Conservation (phyloP, 768 basidiomycete species). For the Mycena alexandri region DNA sequence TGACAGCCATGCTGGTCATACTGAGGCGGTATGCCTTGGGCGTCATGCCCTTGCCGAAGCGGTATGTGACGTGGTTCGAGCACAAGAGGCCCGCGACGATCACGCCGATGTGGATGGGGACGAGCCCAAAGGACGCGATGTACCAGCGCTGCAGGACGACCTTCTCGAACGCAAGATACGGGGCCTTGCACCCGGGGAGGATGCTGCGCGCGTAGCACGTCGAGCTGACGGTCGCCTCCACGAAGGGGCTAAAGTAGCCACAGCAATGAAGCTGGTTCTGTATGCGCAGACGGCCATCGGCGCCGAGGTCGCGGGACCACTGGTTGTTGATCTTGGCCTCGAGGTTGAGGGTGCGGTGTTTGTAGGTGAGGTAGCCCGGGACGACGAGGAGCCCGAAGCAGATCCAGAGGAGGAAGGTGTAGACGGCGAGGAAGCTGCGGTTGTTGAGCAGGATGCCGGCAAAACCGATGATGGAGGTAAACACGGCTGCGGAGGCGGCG, state of each 20-base stretch:
- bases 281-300: conserved; percentile 71
- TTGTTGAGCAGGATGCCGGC: conserved; percentile 88
- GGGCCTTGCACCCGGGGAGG: conserved; percentile 80
- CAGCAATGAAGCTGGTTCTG: conserved; percentile 85
- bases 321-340: conserved; percentile 85
- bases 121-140: conserved; percentile 71
- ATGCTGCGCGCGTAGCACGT: conserved; percentile 81
- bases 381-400: conserved; percentile 77
- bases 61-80: conserved; percentile 87
- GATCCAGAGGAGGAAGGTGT: conserved; percentile 83
- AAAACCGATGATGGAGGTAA: conserved; percentile 82
- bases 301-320: conserved; percentile 75
- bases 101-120: conserved; percentile 74
- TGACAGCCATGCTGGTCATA: conserved; percentile 80
- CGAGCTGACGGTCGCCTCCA: conserved; percentile 81
- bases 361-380: conserved; percentile 86
- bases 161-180: conserved; percentile 71
- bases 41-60: conserved; percentile 91
- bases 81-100: conserved; percentile 77
- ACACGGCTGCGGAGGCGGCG: conserved; percentile 67
- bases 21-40: conserved; percentile 86
- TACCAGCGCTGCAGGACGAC: conserved; percentile 73
- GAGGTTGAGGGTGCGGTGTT: conserved; percentile 79
- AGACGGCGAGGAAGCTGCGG: conserved; percentile 83
- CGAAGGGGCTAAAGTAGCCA: conserved; percentile 84